phyloP scores from a whole-genome alignment of 129 eudicot genomes.

The Helichrysum umbraculigerum region DNA sequence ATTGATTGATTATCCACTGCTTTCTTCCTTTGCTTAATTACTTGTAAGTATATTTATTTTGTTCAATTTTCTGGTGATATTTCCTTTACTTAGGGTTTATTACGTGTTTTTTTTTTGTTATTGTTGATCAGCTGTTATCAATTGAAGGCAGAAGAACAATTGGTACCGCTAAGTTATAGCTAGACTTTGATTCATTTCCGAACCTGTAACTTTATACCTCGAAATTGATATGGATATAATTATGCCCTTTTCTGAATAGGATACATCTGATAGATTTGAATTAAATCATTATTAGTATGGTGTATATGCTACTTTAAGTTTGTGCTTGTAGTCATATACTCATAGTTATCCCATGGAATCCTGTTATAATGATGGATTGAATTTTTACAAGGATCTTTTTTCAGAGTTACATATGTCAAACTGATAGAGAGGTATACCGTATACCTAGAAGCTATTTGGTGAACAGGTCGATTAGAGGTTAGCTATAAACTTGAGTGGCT shows the following conservation, averaged over 20 bases:
- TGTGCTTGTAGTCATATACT: neutral
- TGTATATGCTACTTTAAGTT: slow-evolving; percentile 11
- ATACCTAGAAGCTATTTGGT: neutral
- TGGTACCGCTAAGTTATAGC: slow-evolving; percentile 5
- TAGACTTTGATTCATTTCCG: neutral
- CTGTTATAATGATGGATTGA: neutral
- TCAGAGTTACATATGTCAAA: neutral
- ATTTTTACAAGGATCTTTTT: neutral
- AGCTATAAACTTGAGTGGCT: no score
- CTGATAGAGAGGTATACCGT: neutral
- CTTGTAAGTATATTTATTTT: neutral
- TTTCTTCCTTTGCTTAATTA: slow-evolving; percentile 4
- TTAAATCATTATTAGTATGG: neutral
- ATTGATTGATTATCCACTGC: slow-evolving; percentile 4
- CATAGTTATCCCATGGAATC: neutral
- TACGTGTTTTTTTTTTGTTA: neutral
- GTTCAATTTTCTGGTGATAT: neutral
- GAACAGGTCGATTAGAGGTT: no score
- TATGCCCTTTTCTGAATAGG: neutral
- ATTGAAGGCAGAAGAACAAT: neutral
- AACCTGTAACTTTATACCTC: neutral
- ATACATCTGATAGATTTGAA: neutral
- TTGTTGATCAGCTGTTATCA: neutral
- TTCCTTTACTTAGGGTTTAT: slow-evolving; percentile 20
- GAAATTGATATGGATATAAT: slow-evolving; percentile 3